Evolutionary conservation across 768 basidiomycete species (phyloP), one percentile per base, ranked within the genome.

Genomic region (Hemileccinum rubropunctum): DNA sequence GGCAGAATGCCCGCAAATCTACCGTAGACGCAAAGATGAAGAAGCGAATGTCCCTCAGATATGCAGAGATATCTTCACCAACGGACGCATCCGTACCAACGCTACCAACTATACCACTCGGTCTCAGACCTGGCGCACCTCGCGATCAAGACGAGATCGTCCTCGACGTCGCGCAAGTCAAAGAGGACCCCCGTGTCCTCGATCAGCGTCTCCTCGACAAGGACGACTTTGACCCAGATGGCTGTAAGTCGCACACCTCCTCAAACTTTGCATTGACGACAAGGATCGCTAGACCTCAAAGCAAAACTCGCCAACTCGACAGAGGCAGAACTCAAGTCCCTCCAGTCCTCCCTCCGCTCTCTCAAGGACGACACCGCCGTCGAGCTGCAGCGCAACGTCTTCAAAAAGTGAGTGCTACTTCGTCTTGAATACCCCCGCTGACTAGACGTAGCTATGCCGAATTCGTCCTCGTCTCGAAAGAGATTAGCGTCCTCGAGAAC

Each of bases 401-500:
- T 97, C 76, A 91, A 95, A 73, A 93, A 97, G 93, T 67, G 21
- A 15, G 62, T 51, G 0, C 88, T 58, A 34, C n/a, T 30, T 18
- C 10, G 5, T 23, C 30, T 14, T 28, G 3, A 12, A 17, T 1
- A 23, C 45, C 17, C 34, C 18, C 32, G 11, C 43, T 70, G 52
- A 60, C 38, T 21, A 36, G 38, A 60, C 49, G 15, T 60, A 98
- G 95, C 71, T 98, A 98, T 63, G 90, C 94, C 40, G 93, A 98
- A 66, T 98, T 98, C 64, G 91, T 99, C 23, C 77, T 88, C 48
- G 91, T 99, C 18, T 97, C 97, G 4, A 98, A 98, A 64, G 97
- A 98, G 71, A 95, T 99, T 47, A 86, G 89, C 23, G 86, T 90
- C 1, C 81, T 99, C 23, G 97, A 99, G 73, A 95, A 94, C 62